Conservation (phyloP, 768 basidiomycete genomes). For the Botryobasidium botryosum region DNA sequence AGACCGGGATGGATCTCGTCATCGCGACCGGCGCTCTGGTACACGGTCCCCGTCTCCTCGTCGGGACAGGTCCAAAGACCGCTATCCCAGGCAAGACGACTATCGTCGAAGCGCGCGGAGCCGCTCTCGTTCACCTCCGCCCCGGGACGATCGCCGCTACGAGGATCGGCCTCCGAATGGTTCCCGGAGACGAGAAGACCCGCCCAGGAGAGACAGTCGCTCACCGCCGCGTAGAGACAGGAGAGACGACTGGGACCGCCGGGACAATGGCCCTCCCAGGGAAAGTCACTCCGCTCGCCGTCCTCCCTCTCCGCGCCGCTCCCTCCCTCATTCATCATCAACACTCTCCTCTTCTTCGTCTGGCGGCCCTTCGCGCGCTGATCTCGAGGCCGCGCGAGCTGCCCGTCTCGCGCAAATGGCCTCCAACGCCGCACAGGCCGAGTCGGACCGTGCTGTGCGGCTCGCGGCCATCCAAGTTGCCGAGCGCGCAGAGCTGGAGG, state of each 20-base stretch:
- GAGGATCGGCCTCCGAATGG: not conserved
- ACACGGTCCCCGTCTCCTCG: constrained; percentile 28
- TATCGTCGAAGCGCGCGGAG: constrained; percentile 23
- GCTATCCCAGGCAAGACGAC: constrained; percentile 11
- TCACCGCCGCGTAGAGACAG: too few species aligned
- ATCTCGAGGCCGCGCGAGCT: constrained; percentile 37
- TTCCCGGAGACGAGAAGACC: not conserved
- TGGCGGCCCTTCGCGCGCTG: not conserved
- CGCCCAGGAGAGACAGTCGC: too few species aligned
- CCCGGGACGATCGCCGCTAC: constrained; percentile 9
- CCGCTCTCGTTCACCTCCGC: constrained; percentile 32
- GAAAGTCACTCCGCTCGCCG: too few species aligned
- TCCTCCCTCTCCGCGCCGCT: too few species aligned
- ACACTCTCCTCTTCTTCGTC: not conserved
- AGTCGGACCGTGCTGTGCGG: constrained; percentile 51
- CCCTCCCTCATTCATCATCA: too few species aligned
- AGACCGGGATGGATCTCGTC: not conserved
- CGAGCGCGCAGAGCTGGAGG: constrained; percentile 63
- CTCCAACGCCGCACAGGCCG: constrained; percentile 47
- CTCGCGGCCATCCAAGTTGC: constrained; percentile 49
- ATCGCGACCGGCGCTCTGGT: constrained; percentile 18
- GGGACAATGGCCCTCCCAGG: too few species aligned
- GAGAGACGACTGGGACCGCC: too few species aligned
- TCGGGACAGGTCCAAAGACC: not conserved
- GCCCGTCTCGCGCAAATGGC: constrained; percentile 88